These are phyloP conservation scores for Discostella stelligera DNA, from an alignment of 352 stramenopile genomes.

Conservation along the genomic window DNA sequence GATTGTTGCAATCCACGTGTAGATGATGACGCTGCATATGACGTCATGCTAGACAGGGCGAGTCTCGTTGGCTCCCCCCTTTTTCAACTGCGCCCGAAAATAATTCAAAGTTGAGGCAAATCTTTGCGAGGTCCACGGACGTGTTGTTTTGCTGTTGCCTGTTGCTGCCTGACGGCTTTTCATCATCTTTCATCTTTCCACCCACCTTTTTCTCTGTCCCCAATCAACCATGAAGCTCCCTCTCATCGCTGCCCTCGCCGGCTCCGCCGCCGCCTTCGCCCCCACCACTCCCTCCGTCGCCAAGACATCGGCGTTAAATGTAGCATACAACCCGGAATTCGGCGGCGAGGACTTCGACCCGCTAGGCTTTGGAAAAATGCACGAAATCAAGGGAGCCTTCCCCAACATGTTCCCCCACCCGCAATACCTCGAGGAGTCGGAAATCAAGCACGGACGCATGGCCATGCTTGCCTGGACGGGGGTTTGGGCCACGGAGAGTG, in stretches of 20 bases:
- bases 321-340: constrained; percentile 36
- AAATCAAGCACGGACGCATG: constrained; percentile 85
- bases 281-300: constrained; percentile 38
- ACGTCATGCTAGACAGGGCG: not conserved
- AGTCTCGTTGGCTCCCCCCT: not conserved
- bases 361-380: constrained; percentile 52
- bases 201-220: no score
- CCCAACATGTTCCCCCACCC: constrained; percentile 81
- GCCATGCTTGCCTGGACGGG: constrained; percentile 84
- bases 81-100: not conserved
- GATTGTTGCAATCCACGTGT: not conserved
- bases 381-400: constrained; percentile 67
- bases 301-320: constrained; percentile 49
- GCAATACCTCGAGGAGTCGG: constrained; percentile 80
- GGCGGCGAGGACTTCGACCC: constrained; percentile 41
- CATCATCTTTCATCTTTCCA: no score
- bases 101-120: constrained; percentile 16
- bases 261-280: constrained; percentile 56
- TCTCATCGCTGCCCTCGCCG: constrained; percentile 55
- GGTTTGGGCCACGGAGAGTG: constrained; percentile 77
- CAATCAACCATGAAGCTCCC: constrained; percentile 61
- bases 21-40: not conserved
- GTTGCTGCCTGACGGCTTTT: not conserved
- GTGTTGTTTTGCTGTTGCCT: not conserved
- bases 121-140: constrained; percentile 10